Conservation (phyloP, 306 rosid species). For the Casuarina glauca region DNA sequence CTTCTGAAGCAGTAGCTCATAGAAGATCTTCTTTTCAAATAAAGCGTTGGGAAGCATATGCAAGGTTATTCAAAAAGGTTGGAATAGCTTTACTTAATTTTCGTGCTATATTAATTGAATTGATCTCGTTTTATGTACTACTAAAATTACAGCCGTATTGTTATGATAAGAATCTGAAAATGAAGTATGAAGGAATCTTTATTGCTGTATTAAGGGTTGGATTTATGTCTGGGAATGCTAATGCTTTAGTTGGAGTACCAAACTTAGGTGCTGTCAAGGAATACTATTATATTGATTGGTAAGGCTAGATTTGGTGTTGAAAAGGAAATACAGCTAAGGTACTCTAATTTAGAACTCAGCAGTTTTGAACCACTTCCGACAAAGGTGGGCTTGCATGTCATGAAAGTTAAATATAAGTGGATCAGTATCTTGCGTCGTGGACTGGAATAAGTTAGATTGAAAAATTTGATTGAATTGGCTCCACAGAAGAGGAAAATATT, state of each 20-base stretch:
- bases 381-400: not conserved
- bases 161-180: not conserved
- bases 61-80: slow-evolving; percentile 81
- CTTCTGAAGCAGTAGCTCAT: slow-evolving; percentile 90
- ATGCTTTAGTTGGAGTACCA: not conserved
- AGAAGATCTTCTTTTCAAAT: slow-evolving; percentile 77
- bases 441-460: not conserved
- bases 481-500: not conserved
- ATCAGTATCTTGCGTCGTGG: not conserved
- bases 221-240: not conserved
- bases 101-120: not conserved
- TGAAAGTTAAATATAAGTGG: not conserved
- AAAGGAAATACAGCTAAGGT: not conserved
- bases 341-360: not conserved
- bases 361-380: not conserved
- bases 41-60: slow-evolving; percentile 93
- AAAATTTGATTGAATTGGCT: not conserved
- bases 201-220: not conserved
- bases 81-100: slow-evolving; percentile 18
- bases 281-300: not conserved
- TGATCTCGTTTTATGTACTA: not conserved
- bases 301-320: not conserved
- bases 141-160: not conserved
- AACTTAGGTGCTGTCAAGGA: not conserved
- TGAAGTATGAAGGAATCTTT: not conserved